Base-by-base conservation (phyloP, 2,329 filamentous ascomycete genomes). In the Orbilia ellipsospora region DNA sequence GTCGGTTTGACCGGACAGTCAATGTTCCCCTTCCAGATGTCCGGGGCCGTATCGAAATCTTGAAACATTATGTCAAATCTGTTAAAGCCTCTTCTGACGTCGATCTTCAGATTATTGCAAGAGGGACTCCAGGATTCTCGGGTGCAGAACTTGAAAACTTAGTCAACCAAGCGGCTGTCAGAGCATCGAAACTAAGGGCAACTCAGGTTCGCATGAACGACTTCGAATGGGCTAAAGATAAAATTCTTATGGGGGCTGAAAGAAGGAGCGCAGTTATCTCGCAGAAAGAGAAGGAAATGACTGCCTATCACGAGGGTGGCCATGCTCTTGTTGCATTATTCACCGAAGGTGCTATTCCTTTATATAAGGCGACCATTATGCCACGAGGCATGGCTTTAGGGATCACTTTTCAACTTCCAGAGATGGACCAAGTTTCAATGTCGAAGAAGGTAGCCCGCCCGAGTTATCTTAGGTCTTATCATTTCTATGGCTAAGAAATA, bases 281-380 rank as follows among this genome's bases (percentile, higher is more conserved):
- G 51, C 89, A 94, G 78, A 93, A 96, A 84, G 95, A 99, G 84
- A 98, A 96, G 85, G 88, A 95, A 79, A 90, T 93, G 86, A 97
- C 94, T n/a, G 93, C 93, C 0, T 97, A 96, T 80, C 93, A 97
- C 81, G 95, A 99, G 84, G 96, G 94, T 67, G 95, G 95, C 1
- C 95, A 99, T 82, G 93, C 95, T 7, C 88, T 99, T 15, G 92
- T 97, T 73, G 90, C 91, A 67, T 89, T 97, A 80, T 93, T 94
- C 79, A 92, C 90, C 12, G 89, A 91, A 75, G 88, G 88, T 44
- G 88, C 90, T 62, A 90, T 87, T 77, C 91, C 91, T 36, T 86
- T 99, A 1, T 97, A 99, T 87, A 99, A 99, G 84, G 94, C 97
- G 59, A 99, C 95, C 0, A 96, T 99, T 79, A 90, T 99, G 80